Evolutionary conservation across 2,329 filamentous ascomycete species (phyloP).

Genomic region (Microdochium trichocladiopsis): DNA sequence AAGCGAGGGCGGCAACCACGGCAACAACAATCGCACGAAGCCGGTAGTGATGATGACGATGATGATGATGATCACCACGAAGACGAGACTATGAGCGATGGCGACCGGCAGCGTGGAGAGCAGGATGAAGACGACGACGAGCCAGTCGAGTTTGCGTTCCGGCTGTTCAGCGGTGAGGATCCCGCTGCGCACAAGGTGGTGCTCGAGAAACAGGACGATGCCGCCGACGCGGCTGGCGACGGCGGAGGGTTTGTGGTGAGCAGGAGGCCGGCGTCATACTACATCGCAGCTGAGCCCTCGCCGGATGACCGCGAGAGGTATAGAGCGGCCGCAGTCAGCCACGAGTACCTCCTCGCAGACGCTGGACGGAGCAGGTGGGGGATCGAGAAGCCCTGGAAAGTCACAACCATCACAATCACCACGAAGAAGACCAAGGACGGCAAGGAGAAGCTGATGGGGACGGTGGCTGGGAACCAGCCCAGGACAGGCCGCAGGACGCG

Average conservation of each 20-base stretch:
- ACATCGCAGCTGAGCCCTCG: slow-evolving; percentile 33
- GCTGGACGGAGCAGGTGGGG: slow-evolving; percentile 45
- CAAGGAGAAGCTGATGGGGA: slow-evolving; percentile 5
- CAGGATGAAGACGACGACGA: slow-evolving; percentile 12
- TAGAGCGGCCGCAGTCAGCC: slow-evolving; percentile 38
- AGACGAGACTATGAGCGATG: slow-evolving; percentile 8
- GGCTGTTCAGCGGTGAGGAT: slow-evolving; percentile 44
- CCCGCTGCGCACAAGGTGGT: slow-evolving; percentile 39
- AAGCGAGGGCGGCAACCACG: no score
- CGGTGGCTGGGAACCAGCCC: slow-evolving; percentile 3
- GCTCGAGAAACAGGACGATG: slow-evolving; percentile 33
- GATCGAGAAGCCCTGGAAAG: slow-evolving; percentile 53
- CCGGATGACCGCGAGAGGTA: slow-evolving; percentile 30
- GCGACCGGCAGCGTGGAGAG: slow-evolving; percentile 6
- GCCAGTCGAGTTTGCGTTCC: slow-evolving; percentile 45
- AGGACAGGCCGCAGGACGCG: slow-evolving; percentile 24
- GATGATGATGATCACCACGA: slow-evolving; percentile 10
- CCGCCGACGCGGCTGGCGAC: slow-evolving; percentile 27
- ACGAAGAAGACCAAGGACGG: slow-evolving; percentile 7
- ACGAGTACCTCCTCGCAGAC: slow-evolving; percentile 39
- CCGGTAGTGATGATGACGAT: no score
- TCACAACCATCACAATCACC: slow-evolving; percentile 34
- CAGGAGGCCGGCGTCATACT: slow-evolving; percentile 38
- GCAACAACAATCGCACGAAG: no score
- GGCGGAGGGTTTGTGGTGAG: slow-evolving; percentile 30